Percentiles rank a stretch among this genome's conserved stretches.
These are phyloP conservation scores for Colletotrichum tabaci DNA, from an alignment of 2,329 filamentous ascomycete genomes.

Conservation along the genomic window DNA sequence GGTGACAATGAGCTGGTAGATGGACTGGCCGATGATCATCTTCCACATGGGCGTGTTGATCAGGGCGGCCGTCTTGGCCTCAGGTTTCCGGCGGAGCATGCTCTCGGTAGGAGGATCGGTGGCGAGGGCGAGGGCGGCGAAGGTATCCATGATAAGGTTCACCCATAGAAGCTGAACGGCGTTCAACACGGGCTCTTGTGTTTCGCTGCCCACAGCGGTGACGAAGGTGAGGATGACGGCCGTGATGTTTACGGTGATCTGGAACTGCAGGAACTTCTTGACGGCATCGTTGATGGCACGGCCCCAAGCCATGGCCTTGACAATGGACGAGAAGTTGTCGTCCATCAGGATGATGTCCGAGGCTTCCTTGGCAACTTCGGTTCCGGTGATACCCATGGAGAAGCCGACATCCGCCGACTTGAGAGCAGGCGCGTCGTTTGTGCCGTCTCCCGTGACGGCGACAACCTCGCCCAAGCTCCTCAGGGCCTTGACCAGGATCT, in stretches of 20 bases:
- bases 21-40: constrained; percentile 87
- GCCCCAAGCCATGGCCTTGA: constrained; percentile 74
- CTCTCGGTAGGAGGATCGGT: constrained; percentile 80
- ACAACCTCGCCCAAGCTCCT: constrained; percentile 77
- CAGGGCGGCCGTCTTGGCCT: constrained; percentile 79
- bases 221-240: constrained; percentile 85
- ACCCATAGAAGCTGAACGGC: constrained; percentile 89
- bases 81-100: constrained; percentile 81
- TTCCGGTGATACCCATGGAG: constrained; percentile 77
- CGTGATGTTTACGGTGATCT: constrained; percentile 84
- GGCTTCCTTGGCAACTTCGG: constrained; percentile 75
- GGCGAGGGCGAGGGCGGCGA: constrained; percentile 82
- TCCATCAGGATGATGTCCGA: constrained; percentile 75
- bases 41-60: constrained; percentile 89
- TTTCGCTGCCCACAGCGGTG: constrained; percentile 76
- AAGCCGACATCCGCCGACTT: constrained; percentile 79
- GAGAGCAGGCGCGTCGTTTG: constrained; percentile 76
- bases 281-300: constrained; percentile 75
- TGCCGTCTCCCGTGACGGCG: constrained; percentile 77
- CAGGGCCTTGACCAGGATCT: constrained; percentile 74
- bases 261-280: constrained; percentile 76
- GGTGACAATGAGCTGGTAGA: constrained; percentile 80
- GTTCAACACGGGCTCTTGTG: constrained; percentile 78
- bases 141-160: constrained; percentile 89
- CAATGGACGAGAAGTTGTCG: constrained; percentile 74